These are phyloP conservation scores for Fagopyrum homotropicum DNA, from an alignment of 148 eudicot species.

Conservation along the genomic window DNA sequence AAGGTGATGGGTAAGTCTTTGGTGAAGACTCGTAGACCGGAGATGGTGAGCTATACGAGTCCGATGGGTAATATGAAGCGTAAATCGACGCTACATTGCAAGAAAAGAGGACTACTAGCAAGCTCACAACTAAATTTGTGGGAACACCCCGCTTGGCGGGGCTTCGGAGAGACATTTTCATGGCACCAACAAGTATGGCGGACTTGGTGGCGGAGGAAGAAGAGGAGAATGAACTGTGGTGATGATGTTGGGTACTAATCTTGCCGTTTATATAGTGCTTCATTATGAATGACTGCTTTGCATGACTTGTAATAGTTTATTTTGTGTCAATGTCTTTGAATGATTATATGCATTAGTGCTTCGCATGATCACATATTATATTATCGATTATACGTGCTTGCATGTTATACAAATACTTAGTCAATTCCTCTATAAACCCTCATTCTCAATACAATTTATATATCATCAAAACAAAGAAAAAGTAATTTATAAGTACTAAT, in stretches of 20 bases:
- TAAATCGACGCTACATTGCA: constrained; percentile 10
- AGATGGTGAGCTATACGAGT: constrained; percentile 1
- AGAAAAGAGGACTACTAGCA: not conserved
- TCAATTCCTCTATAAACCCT: not conserved
- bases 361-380: not conserved
- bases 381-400: not conserved
- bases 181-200: not conserved
- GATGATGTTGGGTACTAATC: constrained; percentile 5
- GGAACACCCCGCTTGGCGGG: not conserved
- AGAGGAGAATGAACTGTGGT: not conserved
- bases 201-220: not conserved
- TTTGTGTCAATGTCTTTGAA: not conserved
- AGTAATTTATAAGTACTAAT: too few species aligned
- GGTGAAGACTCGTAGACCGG: not conserved
- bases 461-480: too few species aligned
- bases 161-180: constrained; percentile 4
- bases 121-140: not conserved
- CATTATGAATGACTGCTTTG: not conserved
- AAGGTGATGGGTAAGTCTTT: not conserved
- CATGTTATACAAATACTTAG: not conserved
- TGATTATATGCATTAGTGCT: constrained; percentile 5
- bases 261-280: constrained; percentile 4
- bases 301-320: not conserved
- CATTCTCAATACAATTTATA: too few species aligned
- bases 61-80: not conserved